A percentile compares a stretch with the other conserved stretches of the same genome.
Conservation (phyloP, 495 filamentous ascomycete species). For the Penicilliopsis zonata region DNA sequence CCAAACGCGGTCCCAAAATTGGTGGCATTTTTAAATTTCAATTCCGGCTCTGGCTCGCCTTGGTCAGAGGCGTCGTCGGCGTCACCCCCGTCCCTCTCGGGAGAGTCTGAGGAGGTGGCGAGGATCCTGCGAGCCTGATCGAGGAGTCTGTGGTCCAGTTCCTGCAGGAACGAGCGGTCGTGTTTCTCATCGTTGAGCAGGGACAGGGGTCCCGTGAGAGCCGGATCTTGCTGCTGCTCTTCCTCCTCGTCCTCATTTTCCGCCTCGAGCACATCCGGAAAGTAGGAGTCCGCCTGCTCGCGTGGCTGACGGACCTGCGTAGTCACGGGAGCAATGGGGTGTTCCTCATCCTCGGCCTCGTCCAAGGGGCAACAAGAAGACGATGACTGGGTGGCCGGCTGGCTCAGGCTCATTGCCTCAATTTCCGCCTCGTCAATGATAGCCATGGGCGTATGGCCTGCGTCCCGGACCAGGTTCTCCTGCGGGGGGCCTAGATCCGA, state of each 20-base stretch:
- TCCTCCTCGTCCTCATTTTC: too few relatives aligned
- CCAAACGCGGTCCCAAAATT: constrained; percentile 50
- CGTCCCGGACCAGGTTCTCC: constrained; percentile 27
- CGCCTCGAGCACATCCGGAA: constrained; percentile 26
- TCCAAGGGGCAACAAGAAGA: too few relatives aligned
- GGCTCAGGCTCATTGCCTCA: constrained; percentile 15
- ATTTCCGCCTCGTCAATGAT: constrained; percentile 26
- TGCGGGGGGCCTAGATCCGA: constrained; percentile 28
- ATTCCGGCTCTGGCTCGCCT: constrained; percentile 39
- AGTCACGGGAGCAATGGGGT: constrained; percentile 18
- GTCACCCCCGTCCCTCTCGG: constrained; percentile 15
- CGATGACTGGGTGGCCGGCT: constrained; percentile 18
- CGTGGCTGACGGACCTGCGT: constrained; percentile 20
- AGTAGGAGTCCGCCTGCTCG: constrained; percentile 31
- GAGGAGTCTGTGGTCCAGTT: constrained; percentile 32
- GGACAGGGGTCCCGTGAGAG: constrained; percentile 32
- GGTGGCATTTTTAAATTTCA: constrained; percentile 45
- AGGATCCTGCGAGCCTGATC: constrained; percentile 23
- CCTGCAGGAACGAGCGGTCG: constrained; percentile 27
- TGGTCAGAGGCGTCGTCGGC: constrained; percentile 13
- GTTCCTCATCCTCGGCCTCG: constrained; percentile 9
- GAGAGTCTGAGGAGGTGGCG: constrained; percentile 7
- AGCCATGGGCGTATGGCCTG: constrained; percentile 38
- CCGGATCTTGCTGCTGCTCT: too few relatives aligned
- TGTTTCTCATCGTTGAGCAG: constrained; percentile 30